phyloP scores from a whole-genome alignment of 768 basidiomycete genomes.

The Phlegmacium glaucopus region DNA sequence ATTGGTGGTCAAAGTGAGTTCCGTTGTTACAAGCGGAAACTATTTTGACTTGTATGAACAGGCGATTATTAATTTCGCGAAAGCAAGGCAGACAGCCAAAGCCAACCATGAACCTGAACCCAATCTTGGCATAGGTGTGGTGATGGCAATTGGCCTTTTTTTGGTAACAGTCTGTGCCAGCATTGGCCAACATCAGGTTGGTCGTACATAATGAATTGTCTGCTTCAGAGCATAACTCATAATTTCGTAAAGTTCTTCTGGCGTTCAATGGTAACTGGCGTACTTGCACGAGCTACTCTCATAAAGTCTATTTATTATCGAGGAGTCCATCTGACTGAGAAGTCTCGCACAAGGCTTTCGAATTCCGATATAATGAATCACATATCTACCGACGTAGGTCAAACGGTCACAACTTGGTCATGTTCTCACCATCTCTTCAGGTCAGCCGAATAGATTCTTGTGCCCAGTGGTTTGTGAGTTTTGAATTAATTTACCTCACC shows the following conservation, averaged over 20 bases:
- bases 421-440: conserved; percentile 21
- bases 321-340: conserved; percentile 60
- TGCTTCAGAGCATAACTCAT: neutral
- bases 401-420: neutral
- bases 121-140: conserved; percentile 53
- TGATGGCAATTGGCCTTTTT: conserved; percentile 55
- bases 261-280: conserved; percentile 64
- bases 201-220: conserved; percentile 1
- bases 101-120: conserved; percentile 30
- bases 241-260: conserved; percentile 54
- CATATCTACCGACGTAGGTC: conserved; percentile 61
- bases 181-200: conserved; percentile 61
- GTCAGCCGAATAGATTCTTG: conserved; percentile 56
- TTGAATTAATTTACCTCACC: conserved; percentile 1
- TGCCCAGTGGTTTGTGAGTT: conserved; percentile 71
- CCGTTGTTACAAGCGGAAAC: neutral
- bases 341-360: conserved; percentile 57
- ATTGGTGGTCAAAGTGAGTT: conserved; percentile 50
- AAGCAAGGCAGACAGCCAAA: conserved; percentile 40
- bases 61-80: conserved; percentile 60
- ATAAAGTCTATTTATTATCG: conserved; percentile 72
- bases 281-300: conserved; percentile 61
- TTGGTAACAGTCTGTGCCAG: conserved; percentile 46
- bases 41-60: conserved; percentile 15
- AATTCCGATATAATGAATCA: conserved; percentile 62